Evolutionary conservation across 2,329 filamentous ascomycete genomes (phyloP).

Genomic region (Fusarium sp.): DNA sequence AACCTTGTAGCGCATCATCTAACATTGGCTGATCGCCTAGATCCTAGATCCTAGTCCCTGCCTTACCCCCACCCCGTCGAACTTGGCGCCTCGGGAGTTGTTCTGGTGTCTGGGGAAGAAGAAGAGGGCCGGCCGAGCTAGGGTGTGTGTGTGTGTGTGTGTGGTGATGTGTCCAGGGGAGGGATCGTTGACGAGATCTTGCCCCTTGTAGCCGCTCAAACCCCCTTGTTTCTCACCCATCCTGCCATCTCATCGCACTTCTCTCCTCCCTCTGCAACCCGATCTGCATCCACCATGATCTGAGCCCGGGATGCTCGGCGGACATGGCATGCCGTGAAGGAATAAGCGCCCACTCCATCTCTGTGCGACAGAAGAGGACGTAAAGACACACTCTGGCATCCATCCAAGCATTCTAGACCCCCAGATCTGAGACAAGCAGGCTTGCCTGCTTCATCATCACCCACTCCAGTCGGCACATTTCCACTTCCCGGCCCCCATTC

Average conservation of each 20-base stretch:
- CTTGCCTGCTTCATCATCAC: neutral
- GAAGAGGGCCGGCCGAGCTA: neutral
- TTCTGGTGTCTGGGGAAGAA: constrained; percentile 23
- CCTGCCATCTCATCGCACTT: neutral
- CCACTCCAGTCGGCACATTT: constrained; percentile 7
- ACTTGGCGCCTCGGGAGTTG: constrained; percentile 11
- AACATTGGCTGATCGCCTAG: constrained; percentile 1
- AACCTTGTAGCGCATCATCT: constrained; percentile 27
- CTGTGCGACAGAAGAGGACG: neutral
- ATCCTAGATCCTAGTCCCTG: constrained; percentile 18
- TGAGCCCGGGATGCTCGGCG: neutral
- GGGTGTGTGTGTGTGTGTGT: neutral
- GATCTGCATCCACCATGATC: constrained; percentile 2
- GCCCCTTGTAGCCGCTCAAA: neutral
- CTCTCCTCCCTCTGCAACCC: neutral
- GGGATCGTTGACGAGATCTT: neutral
- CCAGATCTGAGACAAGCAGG: neutral
- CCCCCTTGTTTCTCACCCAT: neutral
- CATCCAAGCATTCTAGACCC: neutral
- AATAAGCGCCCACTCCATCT: constrained; percentile 10
- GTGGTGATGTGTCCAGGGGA: constrained; percentile 15
- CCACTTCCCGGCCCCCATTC: constrained; percentile 4
- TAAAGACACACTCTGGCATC: neutral
- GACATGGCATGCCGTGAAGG: neutral
- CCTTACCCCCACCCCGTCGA: neutral